Conservation (phyloP, 495 filamentous ascomycete species). For the Aspergillus cristatus region DNA sequence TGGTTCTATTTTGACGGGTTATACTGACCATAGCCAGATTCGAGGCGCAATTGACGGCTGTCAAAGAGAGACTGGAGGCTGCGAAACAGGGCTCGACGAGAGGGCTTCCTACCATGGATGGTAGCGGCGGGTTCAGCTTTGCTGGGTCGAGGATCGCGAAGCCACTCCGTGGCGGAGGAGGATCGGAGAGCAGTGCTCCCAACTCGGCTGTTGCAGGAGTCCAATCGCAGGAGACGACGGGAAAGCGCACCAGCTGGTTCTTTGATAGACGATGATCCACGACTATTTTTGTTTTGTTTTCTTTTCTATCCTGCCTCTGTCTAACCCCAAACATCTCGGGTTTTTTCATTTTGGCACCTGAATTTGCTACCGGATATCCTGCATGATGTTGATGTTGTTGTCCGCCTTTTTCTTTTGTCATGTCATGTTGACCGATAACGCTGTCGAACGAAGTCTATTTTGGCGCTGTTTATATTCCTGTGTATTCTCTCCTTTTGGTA, state of each 20-base stretch:
- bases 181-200: constrained; percentile 25
- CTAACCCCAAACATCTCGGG: constrained; percentile 14
- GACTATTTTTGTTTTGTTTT: constrained; percentile 16
- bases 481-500: constrained; percentile 3
- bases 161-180: constrained; percentile 78
- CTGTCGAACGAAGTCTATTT: constrained; percentile 2
- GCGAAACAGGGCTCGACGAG: constrained; percentile 84
- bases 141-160: constrained; percentile 84
- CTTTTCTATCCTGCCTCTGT: constrained; percentile 16
- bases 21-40: no score
- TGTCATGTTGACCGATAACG: constrained; percentile 2
- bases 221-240: constrained; percentile 40
- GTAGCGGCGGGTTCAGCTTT: constrained; percentile 62
- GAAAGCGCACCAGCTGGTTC: constrained; percentile 43
- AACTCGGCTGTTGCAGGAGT: constrained; percentile 24
- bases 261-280: constrained; percentile 39
- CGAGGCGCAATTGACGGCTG: constrained; percentile 90
- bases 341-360: not conserved
- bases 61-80: constrained; percentile 94
- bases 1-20: no score
- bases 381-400: not conserved
- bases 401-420: constrained; percentile 1
- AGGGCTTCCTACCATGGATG: constrained; percentile 57
- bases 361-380: constrained; percentile 5
- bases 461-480: constrained; percentile 1